Conservation (phyloP, 495 filamentous ascomycete genomes). For the Xylaria sp. region DNA sequence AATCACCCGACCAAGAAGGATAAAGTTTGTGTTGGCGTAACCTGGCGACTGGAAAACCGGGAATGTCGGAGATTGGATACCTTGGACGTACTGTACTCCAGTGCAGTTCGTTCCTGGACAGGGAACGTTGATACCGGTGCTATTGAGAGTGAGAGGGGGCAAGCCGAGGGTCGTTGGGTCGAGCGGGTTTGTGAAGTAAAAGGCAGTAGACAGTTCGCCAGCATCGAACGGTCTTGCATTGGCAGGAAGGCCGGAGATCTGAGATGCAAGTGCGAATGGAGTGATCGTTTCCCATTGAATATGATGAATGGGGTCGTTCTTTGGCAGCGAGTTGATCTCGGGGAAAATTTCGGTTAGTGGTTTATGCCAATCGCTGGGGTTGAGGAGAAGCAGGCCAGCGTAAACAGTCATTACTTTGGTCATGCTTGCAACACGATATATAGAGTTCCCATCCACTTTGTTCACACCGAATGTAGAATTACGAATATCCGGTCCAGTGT, state of each 20-base stretch:
- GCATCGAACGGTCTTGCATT: slow-evolving; percentile 41
- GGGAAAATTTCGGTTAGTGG: slow-evolving; percentile 51
- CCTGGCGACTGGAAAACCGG: slow-evolving; percentile 41
- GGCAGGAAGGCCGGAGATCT: slow-evolving; percentile 52
- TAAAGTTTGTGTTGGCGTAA: slow-evolving; percentile 44
- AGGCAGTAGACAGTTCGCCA: slow-evolving; percentile 26
- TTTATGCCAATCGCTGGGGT: slow-evolving; percentile 47
- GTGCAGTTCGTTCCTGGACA: slow-evolving; percentile 24
- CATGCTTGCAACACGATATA: slow-evolving; percentile 55
- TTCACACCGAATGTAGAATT: slow-evolving; percentile 40
- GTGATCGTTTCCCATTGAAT: slow-evolving; percentile 55
- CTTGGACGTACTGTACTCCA: slow-evolving; percentile 29
- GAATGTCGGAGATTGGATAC: slow-evolving; percentile 39
- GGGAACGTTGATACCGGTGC: slow-evolving; percentile 34
- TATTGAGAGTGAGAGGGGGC: slow-evolving; percentile 42
- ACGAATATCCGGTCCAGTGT: slow-evolving; percentile 39
- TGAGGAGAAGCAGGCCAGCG: slow-evolving; percentile 46
- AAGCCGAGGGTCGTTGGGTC: slow-evolving; percentile 42
- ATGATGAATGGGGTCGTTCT: slow-evolving; percentile 35
- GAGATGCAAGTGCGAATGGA: slow-evolving; percentile 51
- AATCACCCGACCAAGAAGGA: slow-evolving; percentile 44
- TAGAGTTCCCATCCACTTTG: slow-evolving; percentile 51
- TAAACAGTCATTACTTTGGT: slow-evolving; percentile 55
- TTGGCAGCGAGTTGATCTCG: slow-evolving; percentile 31
- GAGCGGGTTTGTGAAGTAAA: background rate